Evolutionary conservation across 306 rosid genomes (phyloP).

Genomic region (Benincasa hispida): DNA sequence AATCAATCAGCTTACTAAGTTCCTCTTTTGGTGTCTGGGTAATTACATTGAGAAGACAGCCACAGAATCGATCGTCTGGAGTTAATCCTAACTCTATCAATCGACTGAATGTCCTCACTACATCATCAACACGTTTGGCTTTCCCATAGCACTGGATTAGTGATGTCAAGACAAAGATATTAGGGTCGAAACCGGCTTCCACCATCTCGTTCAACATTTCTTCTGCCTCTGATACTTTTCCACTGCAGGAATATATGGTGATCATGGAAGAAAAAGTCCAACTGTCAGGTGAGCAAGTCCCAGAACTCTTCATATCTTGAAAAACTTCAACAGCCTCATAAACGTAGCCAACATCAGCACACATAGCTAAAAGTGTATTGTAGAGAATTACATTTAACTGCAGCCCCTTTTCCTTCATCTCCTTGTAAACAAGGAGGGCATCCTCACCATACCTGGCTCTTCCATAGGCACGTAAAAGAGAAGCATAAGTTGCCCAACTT

Average conservation of each 20-base stretch:
- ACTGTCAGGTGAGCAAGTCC: slow-evolving; percentile 50
- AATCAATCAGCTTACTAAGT: slow-evolving; percentile 39
- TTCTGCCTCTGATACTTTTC: slow-evolving; percentile 58
- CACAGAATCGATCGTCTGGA: slow-evolving; percentile 68
- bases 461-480: slow-evolving; percentile 58
- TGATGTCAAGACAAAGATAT: slow-evolving; percentile 61
- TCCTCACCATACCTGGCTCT: slow-evolving; percentile 54
- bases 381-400: slow-evolving; percentile 44
- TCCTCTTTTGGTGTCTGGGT: slow-evolving; percentile 59
- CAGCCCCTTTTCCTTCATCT: slow-evolving; percentile 66
- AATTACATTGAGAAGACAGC: slow-evolving; percentile 83
- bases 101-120: slow-evolving; percentile 53
- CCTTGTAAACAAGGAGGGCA: slow-evolving; percentile 54
- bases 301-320: slow-evolving; percentile 56
- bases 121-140: slow-evolving; percentile 63
- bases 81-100: slow-evolving; percentile 38
- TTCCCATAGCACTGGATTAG: slow-evolving; percentile 83
- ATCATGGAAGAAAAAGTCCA: slow-evolving; percentile 83
- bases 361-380: slow-evolving; percentile 56
- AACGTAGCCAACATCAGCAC: slow-evolving; percentile 57
- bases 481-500: slow-evolving; percentile 47
- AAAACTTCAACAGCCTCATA: slow-evolving; percentile 59
- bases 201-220: slow-evolving; percentile 56
- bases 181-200: slow-evolving; percentile 62
- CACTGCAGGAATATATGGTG: slow-evolving; percentile 58